These are phyloP conservation scores for Seiridium unicorne DNA, from an alignment of 2,329 filamentous ascomycete species.

Conservation along the genomic window DNA sequence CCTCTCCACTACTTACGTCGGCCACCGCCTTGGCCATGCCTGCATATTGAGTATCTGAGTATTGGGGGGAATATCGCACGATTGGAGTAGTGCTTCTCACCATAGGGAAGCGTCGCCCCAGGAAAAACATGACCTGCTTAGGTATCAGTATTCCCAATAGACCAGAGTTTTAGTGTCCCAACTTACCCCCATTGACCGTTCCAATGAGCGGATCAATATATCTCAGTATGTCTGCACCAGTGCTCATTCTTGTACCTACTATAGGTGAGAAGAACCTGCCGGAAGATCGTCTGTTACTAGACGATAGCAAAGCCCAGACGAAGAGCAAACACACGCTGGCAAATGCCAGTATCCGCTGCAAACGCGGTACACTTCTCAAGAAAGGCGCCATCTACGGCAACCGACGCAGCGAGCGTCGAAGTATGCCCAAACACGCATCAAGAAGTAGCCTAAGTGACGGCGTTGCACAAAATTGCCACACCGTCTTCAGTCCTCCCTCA, in stretches of 20 bases:
- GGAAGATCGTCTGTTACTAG: slow-evolving; percentile 20
- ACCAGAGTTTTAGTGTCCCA: neutral
- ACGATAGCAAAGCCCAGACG: slow-evolving; percentile 22
- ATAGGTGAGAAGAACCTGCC: slow-evolving; percentile 15
- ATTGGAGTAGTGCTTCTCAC: slow-evolving; percentile 11
- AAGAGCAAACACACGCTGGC: slow-evolving; percentile 16
- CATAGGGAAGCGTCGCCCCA: slow-evolving; percentile 30
- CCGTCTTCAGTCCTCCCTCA: too few species aligned
- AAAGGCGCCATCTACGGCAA: slow-evolving; percentile 17
- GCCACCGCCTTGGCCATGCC: slow-evolving; percentile 33
- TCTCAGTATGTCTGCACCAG: slow-evolving; percentile 16
- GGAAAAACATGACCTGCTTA: slow-evolving; percentile 30
- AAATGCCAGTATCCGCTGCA: slow-evolving; percentile 18
- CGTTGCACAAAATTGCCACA: too few species aligned
- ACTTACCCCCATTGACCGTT: slow-evolving; percentile 28
- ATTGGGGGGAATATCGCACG: too few species aligned
- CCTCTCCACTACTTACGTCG: slow-evolving; percentile 25
- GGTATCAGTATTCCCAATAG: slow-evolving; percentile 10
- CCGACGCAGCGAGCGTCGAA: neutral
- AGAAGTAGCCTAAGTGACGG: neutral
- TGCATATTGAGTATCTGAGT: slow-evolving; percentile 5
- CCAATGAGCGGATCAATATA: slow-evolving; percentile 30
- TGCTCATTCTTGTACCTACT: slow-evolving; percentile 11
- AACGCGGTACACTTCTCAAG: slow-evolving; percentile 20
- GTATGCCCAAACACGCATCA: too few species aligned